Percentiles rank a stretch among this genome's conserved stretches.
These are phyloP conservation scores for Omphalotus olearius DNA, from an alignment of 1,284 basidiomycete genomes.

Conservation along the genomic window DNA sequence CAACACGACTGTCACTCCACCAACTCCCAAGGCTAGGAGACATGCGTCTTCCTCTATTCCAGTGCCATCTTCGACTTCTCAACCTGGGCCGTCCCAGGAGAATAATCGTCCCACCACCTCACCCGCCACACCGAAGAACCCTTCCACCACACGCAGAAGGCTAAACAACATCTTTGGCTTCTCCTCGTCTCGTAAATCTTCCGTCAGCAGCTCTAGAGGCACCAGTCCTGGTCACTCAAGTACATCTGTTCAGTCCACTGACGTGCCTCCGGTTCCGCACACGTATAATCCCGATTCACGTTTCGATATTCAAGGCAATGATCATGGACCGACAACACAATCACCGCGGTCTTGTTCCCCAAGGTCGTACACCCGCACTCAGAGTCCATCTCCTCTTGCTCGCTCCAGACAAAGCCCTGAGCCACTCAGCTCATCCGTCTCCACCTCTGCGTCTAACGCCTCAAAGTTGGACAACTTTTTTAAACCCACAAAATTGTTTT, in stretches of 20 bases:
- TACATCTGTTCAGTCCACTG: slow-evolving; percentile 3
- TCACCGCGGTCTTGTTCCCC: slow-evolving; percentile 8
- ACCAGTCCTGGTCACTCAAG: slow-evolving; percentile 8
- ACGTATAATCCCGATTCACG: background rate
- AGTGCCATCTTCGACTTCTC: slow-evolving; percentile 1
- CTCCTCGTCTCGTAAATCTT: slow-evolving; percentile 24
- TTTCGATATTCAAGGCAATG: slow-evolving; percentile 1
- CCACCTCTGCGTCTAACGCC: slow-evolving; percentile 7
- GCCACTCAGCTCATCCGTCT: slow-evolving; percentile 11
- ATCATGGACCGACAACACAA: slow-evolving; percentile 4
- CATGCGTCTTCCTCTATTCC: slow-evolving; percentile 24
- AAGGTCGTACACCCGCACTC: slow-evolving; percentile 1
- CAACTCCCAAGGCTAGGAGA: slow-evolving; percentile 38
- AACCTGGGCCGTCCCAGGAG: slow-evolving; percentile 10
- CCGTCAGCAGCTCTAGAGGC: slow-evolving; percentile 11
- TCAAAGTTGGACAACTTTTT: slow-evolving; percentile 13
- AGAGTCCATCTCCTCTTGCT: slow-evolving; percentile 12
- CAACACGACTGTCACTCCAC: slow-evolving; percentile 52
- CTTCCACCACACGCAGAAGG: slow-evolving; percentile 31
- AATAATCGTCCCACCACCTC: slow-evolving; percentile 16
- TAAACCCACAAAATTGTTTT: slow-evolving; percentile 15
- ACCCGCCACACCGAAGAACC: slow-evolving; percentile 26
- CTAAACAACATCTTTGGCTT: slow-evolving; percentile 53
- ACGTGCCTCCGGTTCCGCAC: slow-evolving; percentile 5
- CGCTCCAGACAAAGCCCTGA: slow-evolving; percentile 10